Evolutionary conservation across 179 eudicot species (phyloP), one percentile per base, ranked within the genome.

Genomic region (Heliamphora pulchella): DNA sequence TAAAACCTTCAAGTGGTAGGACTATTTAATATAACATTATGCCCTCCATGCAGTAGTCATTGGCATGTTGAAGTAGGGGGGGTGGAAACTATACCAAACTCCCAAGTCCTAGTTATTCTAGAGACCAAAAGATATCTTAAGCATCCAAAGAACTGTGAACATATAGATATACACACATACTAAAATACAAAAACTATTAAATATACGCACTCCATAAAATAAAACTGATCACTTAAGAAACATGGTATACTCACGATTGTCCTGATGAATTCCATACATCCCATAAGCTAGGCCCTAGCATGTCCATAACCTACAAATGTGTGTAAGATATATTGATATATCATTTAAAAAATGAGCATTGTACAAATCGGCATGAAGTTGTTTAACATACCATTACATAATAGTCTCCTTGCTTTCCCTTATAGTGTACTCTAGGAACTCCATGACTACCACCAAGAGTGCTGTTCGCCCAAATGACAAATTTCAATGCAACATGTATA

Each of bases 191-290:
- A 31, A 31, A 31, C 31, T 31, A 31, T 31, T 31, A 31, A 31
- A 31, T 31, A 31, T 31, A 50, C 72, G 53, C 39, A 6, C 51
- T 51, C 8, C 5, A 78, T 11, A 39, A 69, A 41, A 53, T 2
- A 7, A 57, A 68, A 20, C 64, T 15, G 17, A 18, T 57, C 43
- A 17, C 20, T 31, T 53, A 18, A 68, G 48, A 85, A 80, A 76
- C 58, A 73, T 66, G 63, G 68, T 78, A 83, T 76, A 87, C 94
- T 88, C 82, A 93, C 97, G 96, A 79, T 66, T 93, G 97, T 51
- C 92, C 97, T 14, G 96, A 93, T 67, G 96, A 78, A 89, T 93
- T 93, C 97, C 97, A 93, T 15, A 93, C 96, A 89, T 93, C 97
- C 97, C 97, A 93, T 79, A 93, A 89, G 84, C 97, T 92, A 48